Conservation (phyloP, 2,329 filamentous ascomycete genomes). For the Diaporthe velutina region DNA sequence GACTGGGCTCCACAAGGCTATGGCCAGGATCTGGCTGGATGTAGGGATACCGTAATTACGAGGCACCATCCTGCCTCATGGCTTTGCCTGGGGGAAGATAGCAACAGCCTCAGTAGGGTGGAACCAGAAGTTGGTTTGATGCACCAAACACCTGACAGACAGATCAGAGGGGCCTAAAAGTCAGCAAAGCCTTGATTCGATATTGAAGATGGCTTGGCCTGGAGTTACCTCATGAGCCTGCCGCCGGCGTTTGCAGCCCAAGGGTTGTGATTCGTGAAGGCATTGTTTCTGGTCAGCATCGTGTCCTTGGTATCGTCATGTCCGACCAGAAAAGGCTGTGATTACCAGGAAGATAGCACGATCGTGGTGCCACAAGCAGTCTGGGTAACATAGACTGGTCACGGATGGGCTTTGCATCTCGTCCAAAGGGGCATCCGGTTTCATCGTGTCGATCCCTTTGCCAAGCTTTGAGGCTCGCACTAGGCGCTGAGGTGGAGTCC, state of each 20-base stretch:
- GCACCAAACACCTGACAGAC: background rate
- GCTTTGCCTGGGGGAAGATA: too few species aligned
- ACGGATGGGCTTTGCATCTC: conserved; percentile 22
- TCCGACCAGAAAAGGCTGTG: background rate
- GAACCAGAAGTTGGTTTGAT: background rate
- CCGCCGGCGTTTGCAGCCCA: background rate
- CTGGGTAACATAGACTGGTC: conserved; percentile 5
- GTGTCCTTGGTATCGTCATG: background rate
- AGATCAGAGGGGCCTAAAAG: background rate
- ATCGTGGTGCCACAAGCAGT: conserved; percentile 20
- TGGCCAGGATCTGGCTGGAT: background rate
- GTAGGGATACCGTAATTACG: background rate
- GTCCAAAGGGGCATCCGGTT: conserved; percentile 35
- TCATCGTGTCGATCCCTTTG: conserved; percentile 36
- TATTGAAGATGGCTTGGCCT: background rate
- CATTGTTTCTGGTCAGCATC: background rate
- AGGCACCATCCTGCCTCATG: background rate
- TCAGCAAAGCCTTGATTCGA: background rate
- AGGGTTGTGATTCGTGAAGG: conserved; percentile 1
- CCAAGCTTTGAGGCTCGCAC: conserved; percentile 28
- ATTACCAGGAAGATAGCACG: conserved; percentile 18
- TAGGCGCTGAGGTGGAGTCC: conserved; percentile 1
- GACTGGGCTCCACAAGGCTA: background rate
- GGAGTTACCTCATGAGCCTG: too few species aligned
- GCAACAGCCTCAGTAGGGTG: background rate